These are phyloP conservation scores for Magnolia changhungtana DNA, from an alignment of 164 flowering plant genomes.

Conservation along the genomic window DNA sequence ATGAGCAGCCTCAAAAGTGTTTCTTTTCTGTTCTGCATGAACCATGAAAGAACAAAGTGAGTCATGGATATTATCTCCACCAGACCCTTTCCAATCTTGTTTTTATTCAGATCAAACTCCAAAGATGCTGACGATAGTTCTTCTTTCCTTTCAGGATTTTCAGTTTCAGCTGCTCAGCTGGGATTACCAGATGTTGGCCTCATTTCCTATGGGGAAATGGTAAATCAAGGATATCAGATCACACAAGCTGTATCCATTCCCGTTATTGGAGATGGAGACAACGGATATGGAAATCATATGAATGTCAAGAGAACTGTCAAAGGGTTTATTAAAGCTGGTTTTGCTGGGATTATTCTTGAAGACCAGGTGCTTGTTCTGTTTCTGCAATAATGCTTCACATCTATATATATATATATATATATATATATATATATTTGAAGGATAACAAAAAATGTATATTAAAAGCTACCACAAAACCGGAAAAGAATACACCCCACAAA, in stretches of 20 bases:
- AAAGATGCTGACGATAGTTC: background rate
- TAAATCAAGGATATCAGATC: conserved; percentile 83
- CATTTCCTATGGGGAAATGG: conserved; percentile 90
- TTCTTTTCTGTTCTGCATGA: background rate
- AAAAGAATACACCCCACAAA: too few species aligned
- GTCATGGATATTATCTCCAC: too few species aligned
- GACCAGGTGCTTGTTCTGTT: conserved; percentile 62
- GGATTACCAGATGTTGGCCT: conserved; percentile 89
- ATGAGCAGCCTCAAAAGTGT: background rate
- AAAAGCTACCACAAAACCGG: too few species aligned
- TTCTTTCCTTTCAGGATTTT: conserved; percentile 53
- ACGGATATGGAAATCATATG: conserved; percentile 97
- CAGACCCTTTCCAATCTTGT: background rate
- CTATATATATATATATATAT: too few species aligned
- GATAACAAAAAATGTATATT: too few species aligned
- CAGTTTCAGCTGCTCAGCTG: conserved; percentile 79
- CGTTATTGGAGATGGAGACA: conserved; percentile 94
- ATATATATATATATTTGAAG: background rate
- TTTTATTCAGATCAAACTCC: background rate
- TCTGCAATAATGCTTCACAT: background rate
- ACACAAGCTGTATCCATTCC: conserved; percentile 87
- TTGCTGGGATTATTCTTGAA: conserved; percentile 91
- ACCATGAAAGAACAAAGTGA: too few species aligned
- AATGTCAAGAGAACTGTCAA: conserved; percentile 96
- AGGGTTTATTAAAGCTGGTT: conserved; percentile 82